A percentile compares a stretch with the other conserved stretches of the same genome.
Conservation (phyloP, 2,329 filamentous ascomycete genomes). For the Fusarium annulatum region DNA sequence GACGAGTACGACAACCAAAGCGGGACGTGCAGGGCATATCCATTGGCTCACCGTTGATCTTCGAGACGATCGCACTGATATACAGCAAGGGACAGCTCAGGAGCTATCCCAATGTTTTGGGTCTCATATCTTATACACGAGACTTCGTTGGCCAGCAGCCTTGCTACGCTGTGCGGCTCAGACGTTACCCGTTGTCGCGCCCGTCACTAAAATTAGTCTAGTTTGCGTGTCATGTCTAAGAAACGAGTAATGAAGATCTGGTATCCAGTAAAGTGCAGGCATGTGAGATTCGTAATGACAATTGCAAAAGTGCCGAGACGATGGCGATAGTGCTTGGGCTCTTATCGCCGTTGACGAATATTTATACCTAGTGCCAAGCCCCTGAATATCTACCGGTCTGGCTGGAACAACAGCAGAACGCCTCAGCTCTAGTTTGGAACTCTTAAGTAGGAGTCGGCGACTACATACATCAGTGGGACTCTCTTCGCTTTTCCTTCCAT, state of each 20-base stretch:
- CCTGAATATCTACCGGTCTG: not conserved
- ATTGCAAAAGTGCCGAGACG: not conserved
- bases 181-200: slow-evolving; percentile 1
- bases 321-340: not conserved
- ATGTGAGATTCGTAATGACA: slow-evolving; percentile 12
- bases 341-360: slow-evolving; percentile 6
- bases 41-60: slow-evolving; percentile 31
- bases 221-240: slow-evolving; percentile 22
- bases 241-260: slow-evolving; percentile 18
- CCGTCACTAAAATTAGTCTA: not conserved
- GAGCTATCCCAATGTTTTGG: not conserved
- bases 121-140: not conserved
- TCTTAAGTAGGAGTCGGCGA: not conserved
- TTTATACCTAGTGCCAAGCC: slow-evolving; percentile 20
- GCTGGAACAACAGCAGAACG: not conserved
- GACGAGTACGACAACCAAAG: not conserved
- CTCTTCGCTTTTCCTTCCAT: not conserved
- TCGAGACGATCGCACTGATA: slow-evolving; percentile 24
- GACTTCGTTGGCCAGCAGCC: not conserved
- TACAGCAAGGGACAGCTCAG: slow-evolving; percentile 7
- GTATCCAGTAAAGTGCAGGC: not conserved
- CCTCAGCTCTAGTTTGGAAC: too few species aligned
- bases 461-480: not conserved
- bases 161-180: slow-evolving; percentile 7
- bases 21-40: not conserved